phyloP scores from a whole-genome alignment of 495 filamentous ascomycete genomes.

The Talaromyces nanjingensis region DNA sequence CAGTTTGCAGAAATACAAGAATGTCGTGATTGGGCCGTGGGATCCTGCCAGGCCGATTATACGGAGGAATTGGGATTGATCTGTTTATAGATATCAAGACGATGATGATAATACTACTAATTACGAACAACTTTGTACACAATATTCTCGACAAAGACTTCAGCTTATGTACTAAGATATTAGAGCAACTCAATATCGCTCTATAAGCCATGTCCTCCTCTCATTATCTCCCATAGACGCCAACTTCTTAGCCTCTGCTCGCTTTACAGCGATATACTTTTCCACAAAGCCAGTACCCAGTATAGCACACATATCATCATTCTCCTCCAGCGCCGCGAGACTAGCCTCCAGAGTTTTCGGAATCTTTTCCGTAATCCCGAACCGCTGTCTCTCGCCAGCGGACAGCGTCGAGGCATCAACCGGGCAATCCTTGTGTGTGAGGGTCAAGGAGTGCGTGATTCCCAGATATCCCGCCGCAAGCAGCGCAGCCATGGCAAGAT shows the following conservation, averaged over 20 bases:
- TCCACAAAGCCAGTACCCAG: slow-evolving; percentile 49
- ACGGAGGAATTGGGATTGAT: slow-evolving; percentile 50
- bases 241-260: slow-evolving; percentile 39
- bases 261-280: slow-evolving; percentile 55
- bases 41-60: slow-evolving; percentile 88
- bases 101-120: not conserved
- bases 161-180: not conserved
- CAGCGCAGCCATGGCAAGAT: slow-evolving; percentile 49
- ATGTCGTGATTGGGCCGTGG: slow-evolving; percentile 97
- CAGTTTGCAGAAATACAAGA: slow-evolving; percentile 95
- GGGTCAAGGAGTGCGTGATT: slow-evolving; percentile 30
- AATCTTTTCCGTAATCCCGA: slow-evolving; percentile 48
- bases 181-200: slow-evolving; percentile 35
- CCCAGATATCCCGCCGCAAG: slow-evolving; percentile 61
- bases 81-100: not conserved
- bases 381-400: slow-evolving; percentile 36
- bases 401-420: slow-evolving; percentile 28
- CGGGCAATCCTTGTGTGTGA: slow-evolving; percentile 51
- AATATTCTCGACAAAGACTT: not conserved
- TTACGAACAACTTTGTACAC: not conserved
- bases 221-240: slow-evolving; percentile 44
- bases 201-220: slow-evolving; percentile 52
- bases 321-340: slow-evolving; percentile 38
- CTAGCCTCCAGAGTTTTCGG: slow-evolving; percentile 48
- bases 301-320: slow-evolving; percentile 33